These are phyloP conservation scores for Colletotrichum somersetense DNA, from an alignment of 2,329 filamentous ascomycete genomes.

Conservation along the genomic window DNA sequence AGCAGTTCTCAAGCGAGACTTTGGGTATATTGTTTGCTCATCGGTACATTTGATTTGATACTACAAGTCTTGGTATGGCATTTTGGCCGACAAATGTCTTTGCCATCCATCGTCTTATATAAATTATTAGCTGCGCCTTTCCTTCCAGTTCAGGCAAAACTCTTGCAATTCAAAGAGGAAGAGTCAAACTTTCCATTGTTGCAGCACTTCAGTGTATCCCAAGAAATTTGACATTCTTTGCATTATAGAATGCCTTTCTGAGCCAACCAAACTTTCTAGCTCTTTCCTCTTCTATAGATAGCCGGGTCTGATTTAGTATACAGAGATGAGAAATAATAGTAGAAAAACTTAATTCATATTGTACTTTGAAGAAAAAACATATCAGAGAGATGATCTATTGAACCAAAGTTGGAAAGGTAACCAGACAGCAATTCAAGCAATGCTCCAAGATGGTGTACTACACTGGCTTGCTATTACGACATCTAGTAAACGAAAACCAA, in stretches of 20 bases:
- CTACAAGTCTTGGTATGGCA: neutral
- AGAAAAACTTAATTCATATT: no score
- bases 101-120: neutral
- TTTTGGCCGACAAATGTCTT: neutral
- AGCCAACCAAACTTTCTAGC: neutral
- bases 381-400: no score
- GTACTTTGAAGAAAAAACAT: no score
- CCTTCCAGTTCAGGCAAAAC: neutral
- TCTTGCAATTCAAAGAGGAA: neutral
- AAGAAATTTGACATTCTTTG: neutral
- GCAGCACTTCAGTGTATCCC: neutral
- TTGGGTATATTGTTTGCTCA: neutral
- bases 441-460: neutral
- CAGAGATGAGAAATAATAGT: no score
- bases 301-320: neutral
- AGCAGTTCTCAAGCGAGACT: neutral
- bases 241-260: neutral
- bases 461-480: neutral
- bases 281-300: neutral
- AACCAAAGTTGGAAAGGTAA: neutral
- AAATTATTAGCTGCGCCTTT: neutral
- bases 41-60: neutral
- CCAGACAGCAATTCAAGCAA: neutral
- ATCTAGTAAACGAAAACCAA: neutral
- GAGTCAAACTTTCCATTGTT: neutral